Evolutionary conservation across 148 eudicot genomes (phyloP).

Genomic region (Camellia lanceoleosa): DNA sequence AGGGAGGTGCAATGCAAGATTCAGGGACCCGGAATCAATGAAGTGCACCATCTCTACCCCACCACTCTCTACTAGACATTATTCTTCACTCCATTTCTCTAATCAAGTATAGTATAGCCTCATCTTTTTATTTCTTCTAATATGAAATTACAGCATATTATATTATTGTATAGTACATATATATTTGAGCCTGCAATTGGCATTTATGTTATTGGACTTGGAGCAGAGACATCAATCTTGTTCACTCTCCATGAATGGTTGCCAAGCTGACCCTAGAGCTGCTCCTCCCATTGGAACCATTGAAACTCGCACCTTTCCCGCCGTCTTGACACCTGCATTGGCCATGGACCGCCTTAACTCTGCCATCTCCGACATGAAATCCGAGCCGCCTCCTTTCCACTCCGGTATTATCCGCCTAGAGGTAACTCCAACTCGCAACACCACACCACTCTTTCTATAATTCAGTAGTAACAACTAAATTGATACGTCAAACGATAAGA

Average conservation of each 20-base stretch:
- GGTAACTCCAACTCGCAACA: conserved; percentile 33
- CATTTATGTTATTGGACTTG: neutral
- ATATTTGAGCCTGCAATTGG: neutral
- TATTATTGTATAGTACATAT: too few relatives aligned
- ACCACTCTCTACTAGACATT: neutral
- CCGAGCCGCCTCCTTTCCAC: conserved; percentile 40
- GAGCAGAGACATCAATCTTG: conserved; percentile 28
- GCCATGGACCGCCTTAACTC: conserved; percentile 58
- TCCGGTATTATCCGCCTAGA: conserved; percentile 88
- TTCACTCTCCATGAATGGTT: conserved; percentile 78
- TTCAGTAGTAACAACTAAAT: too few relatives aligned
- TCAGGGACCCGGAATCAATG: conserved; percentile 25
- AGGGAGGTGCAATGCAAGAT: conserved; percentile 30
- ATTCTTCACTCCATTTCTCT: conserved; percentile 14
- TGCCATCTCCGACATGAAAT: conserved; percentile 44
- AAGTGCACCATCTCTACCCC: conserved; percentile 16
- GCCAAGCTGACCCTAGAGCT: conserved; percentile 47
- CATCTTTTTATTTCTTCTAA: too few relatives aligned
- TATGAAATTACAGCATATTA: too few relatives aligned
- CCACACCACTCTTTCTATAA: neutral
- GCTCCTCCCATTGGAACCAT: conserved; percentile 42
- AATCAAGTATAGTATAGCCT: conserved; percentile 6
- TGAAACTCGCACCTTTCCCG: conserved; percentile 56
- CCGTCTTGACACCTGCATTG: conserved; percentile 38
- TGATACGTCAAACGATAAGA: too few relatives aligned